Base-by-base conservation (phyloP, 208 protist genomes). In the Trypanosoma avium region DNA sequence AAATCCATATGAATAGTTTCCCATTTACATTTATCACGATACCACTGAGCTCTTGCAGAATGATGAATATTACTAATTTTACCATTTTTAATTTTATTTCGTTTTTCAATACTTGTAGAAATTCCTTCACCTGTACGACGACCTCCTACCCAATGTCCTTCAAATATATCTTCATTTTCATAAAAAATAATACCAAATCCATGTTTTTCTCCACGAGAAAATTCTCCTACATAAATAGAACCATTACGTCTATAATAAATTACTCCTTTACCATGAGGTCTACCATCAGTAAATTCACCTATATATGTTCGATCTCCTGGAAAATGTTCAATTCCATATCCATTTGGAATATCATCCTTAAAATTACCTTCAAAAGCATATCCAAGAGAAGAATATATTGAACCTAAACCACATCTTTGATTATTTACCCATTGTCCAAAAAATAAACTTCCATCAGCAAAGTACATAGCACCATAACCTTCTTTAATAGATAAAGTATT, bases 161-260 rank as follows among this genome's bases (percentile, higher is more conserved):
- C 67, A 54, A 77, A 76, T n/a, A 75, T 57, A 55, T 75, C 70
- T 29, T 64, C 70, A 61, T 75, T 75, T 27, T 7, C 60, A 38
- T 75, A 75, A 24, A 73, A 52, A 7, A 75, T 33, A 4, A 65
- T 48, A n/a, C 70, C 70, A 26, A 21, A 7, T 19, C 58, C 72
- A 46, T 76, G 62, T 33, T 70, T 75, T 32, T 63, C 63, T 33
- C 69, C 72, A 17, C 74, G 33, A 32, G 33, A 49, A 35, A 42
- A 77, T 10, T 75, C 55, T 13, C 72, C 72, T 13, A 61, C 61
- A 40, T 73, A 77, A 22, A 43, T 26, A 32, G 21, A 43, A 22
- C 72, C 72, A 40, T 53, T 75, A 19, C 32, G 47, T 24, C 9
- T 27, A 49, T 73, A 75, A 32, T 75, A 65, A n/a, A 73, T 50